A percentile compares a stretch with the other conserved stretches of the same genome.
These are phyloP conservation scores for Penicillium chermesinum DNA, from an alignment of 495 filamentous ascomycete genomes.

Conservation along the genomic window DNA sequence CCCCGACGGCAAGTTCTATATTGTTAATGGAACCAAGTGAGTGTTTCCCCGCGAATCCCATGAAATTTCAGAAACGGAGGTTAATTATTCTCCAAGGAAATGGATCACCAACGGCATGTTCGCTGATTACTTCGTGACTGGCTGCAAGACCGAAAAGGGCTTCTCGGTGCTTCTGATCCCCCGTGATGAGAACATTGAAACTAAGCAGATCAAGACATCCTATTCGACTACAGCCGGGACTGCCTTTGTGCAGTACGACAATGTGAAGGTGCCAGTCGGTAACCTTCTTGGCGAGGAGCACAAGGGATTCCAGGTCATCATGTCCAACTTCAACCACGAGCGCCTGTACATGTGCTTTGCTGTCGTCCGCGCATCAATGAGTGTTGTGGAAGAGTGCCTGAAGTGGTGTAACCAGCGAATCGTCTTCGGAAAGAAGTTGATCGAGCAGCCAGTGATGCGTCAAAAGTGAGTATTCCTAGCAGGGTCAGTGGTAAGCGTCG, in stretches of 20 bases:
- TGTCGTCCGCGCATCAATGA: constrained; percentile 59
- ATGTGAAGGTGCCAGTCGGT: constrained; percentile 76
- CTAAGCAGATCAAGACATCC: constrained; percentile 76
- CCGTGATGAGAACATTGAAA: constrained; percentile 64
- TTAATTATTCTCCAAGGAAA: constrained; percentile 44
- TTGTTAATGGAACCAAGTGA: constrained; percentile 78
- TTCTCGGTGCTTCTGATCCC: constrained; percentile 74
- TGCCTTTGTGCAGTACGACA: constrained; percentile 77
- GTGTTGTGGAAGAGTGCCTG: constrained; percentile 76
- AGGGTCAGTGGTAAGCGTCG: too few relatives aligned
- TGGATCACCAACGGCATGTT: constrained; percentile 92
- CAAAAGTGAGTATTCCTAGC: constrained; percentile 59
- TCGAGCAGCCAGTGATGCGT: constrained; percentile 81
- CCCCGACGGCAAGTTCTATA: constrained; percentile 75
- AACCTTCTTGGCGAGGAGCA: constrained; percentile 79
- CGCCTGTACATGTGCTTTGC: constrained; percentile 65
- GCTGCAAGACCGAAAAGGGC: constrained; percentile 77
- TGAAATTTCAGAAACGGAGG: too few relatives aligned
- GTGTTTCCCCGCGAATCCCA: constrained; percentile 3
- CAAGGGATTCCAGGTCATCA: constrained; percentile 85
- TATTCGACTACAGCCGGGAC: constrained; percentile 79
- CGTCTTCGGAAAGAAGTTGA: constrained; percentile 77
- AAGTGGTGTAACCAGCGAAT: constrained; percentile 87
- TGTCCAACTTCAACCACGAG: constrained; percentile 83
- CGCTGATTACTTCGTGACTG: constrained; percentile 78